Base-by-base conservation (phyloP, 495 filamentous ascomycete genomes). In the Barbatosphaeria neglecta region DNA sequence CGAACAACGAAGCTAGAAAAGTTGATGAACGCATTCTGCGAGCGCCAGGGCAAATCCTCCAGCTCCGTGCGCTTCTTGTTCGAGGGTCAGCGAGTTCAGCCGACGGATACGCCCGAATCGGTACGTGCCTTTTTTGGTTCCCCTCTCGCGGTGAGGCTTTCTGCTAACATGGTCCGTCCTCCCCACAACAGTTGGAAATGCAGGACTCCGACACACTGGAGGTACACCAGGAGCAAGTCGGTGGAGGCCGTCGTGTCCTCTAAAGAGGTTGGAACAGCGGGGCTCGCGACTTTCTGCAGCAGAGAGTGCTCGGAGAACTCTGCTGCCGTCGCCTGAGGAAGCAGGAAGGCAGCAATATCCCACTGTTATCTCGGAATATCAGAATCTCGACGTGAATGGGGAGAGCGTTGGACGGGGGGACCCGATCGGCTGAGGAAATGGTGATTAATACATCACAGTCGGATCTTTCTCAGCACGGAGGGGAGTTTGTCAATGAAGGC, bases 11-110 rank as follows among this genome's bases (percentile, higher is more conserved):
- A 84, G 57, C 79, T 99, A 23, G 90, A 93, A 69, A 99, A 99
- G 74, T 69, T 99, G 33, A 99, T 99, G 93, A 87, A 90, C 50
- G 93, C 93, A 16, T 99, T 97, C 67, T 99, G 93, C 62, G 93
- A 97, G 50, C 80, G 93, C 2, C 89, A 95, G 54, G 93, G 93
- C 54, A 97, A 96, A 75, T 73, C 80, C 11, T 64, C 77, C 4
- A 73, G 73, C n/a, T 86, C 82, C 3, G 92, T 96, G 27, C 83
- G 93, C 18, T 99, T 99, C 65, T 71, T 99, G 1, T 99, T 97
- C 58, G 93, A 99, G 57, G 93, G 93, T 15, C 82, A 83, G 49
- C 80, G 93, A 22, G 93, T 99, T 4, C 81, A 89, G 45, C 81
- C 86, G 4, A 81, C 77, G 3, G 93, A 99, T 57, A 95, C 83